These are phyloP conservation scores for Talaromyces proteolyticus DNA, from an alignment of 495 filamentous ascomycete species.

Conservation along the genomic window DNA sequence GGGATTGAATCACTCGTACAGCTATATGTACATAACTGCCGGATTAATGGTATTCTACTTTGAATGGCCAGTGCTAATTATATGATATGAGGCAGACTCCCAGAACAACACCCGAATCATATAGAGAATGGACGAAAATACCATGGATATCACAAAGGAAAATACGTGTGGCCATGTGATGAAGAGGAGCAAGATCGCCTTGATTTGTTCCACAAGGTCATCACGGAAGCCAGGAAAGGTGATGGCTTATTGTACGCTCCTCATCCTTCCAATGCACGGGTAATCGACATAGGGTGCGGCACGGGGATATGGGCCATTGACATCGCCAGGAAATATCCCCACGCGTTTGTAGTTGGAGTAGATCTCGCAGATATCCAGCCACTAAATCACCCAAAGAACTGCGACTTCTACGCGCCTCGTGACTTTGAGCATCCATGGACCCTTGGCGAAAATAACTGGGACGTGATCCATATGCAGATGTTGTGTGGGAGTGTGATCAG, in stretches of 20 bases:
- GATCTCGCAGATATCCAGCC: conserved; percentile 82
- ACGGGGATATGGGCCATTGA: conserved; percentile 91
- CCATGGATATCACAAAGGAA: conserved; percentile 39
- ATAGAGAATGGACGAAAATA: conserved; percentile 43
- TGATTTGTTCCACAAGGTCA: conserved; percentile 73
- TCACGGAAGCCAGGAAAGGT: conserved; percentile 56
- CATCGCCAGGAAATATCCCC: conserved; percentile 64
- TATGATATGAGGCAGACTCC: conserved; percentile 14
- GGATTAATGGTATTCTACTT: not conserved
- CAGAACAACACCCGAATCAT: conserved; percentile 25
- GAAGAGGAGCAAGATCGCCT: conserved; percentile 65
- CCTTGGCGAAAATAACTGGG: conserved; percentile 68
- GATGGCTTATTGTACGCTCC: conserved; percentile 49
- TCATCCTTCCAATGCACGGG: conserved; percentile 39
- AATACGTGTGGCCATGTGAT: conserved; percentile 47
- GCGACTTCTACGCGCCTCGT: conserved; percentile 54
- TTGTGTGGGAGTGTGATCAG: conserved; percentile 70
- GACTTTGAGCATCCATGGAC: conserved; percentile 80
- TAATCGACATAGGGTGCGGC: conserved; percentile 80
- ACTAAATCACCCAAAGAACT: conserved; percentile 63
- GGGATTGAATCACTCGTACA: not conserved
- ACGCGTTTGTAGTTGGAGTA: conserved; percentile 61
- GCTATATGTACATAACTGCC: not conserved
- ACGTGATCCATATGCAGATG: conserved; percentile 80
- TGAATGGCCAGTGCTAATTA: not conserved